Evolutionary conservation across 495 filamentous ascomycete genomes (phyloP).

Genomic region (Neurospora sp.): DNA sequence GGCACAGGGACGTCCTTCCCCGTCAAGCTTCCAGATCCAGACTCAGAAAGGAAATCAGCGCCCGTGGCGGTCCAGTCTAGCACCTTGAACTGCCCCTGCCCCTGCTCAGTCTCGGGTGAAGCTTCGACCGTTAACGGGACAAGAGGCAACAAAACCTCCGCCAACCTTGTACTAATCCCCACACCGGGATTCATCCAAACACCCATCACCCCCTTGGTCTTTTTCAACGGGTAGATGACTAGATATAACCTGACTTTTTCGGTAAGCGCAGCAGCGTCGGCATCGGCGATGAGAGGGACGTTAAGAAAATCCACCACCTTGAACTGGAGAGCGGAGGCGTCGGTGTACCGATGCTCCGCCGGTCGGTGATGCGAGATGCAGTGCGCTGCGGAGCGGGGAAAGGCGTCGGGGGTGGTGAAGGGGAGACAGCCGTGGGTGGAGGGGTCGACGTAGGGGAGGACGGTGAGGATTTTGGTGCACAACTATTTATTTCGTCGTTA

Average conservation of each 20-base stretch:
- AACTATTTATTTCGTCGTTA: slow-evolving; percentile 10
- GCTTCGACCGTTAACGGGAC: background rate
- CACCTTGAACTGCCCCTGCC: slow-evolving; percentile 6
- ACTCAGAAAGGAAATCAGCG: background rate
- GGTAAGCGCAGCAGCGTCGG: background rate
- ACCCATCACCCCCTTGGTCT: slow-evolving; percentile 18
- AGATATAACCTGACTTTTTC: slow-evolving; percentile 21
- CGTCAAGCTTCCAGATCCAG: background rate
- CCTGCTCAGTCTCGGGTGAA: no score
- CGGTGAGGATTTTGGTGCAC: slow-evolving; percentile 12
- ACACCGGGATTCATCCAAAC: slow-evolving; percentile 31
- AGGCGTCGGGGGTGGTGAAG: slow-evolving; percentile 18
- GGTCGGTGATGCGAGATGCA: slow-evolving; percentile 14
- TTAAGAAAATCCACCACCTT: slow-evolving; percentile 20
- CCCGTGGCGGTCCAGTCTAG: slow-evolving; percentile 7
- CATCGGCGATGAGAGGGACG: background rate
- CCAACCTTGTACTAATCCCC: slow-evolving; percentile 28
- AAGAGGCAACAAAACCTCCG: slow-evolving; percentile 23
- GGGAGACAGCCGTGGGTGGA: slow-evolving; percentile 16
- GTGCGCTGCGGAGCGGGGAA: slow-evolving; percentile 10
- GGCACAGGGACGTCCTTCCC: background rate
- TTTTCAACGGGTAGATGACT: slow-evolving; percentile 22
- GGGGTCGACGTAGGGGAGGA: background rate
- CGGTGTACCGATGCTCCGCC: slow-evolving; percentile 23
- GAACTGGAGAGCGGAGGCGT: slow-evolving; percentile 17